A percentile compares a stretch with the other conserved stretches of the same genome.
Conservation (phyloP, 495 filamentous ascomycete species). For the Penicillium verhagenii region DNA sequence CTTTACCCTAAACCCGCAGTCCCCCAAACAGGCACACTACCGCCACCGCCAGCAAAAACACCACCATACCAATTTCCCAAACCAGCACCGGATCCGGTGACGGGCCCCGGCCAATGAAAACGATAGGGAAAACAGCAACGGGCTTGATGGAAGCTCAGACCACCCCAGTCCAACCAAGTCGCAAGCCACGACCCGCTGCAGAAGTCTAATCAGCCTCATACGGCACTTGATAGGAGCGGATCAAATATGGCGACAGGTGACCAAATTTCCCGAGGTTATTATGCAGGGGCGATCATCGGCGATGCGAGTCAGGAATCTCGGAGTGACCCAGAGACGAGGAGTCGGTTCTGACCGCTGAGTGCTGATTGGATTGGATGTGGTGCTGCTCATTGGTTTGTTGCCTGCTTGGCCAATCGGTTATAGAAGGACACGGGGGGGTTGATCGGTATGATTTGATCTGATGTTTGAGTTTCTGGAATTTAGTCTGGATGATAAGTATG, state of each 20-base stretch:
- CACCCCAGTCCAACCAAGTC: neutral
- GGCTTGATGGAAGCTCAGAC: neutral
- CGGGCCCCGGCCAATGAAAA: neutral
- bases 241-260: neutral
- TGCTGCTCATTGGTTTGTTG: no score
- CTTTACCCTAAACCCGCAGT: no score
- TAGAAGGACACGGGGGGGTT: neutral
- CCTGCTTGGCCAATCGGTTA: neutral
- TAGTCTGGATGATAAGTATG: no score
- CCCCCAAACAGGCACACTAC: neutral
- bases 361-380: neutral
- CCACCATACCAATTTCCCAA: neutral
- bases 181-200: neutral
- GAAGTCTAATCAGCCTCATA: neutral
- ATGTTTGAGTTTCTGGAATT: neutral
- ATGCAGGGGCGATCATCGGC: neutral
- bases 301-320: neutral
- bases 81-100: neutral
- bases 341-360: neutral
- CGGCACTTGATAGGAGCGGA: neutral
- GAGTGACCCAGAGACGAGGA: neutral
- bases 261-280: neutral
- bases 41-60: neutral
- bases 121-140: neutral
- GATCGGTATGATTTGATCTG: neutral